Percentiles rank a stretch among this genome's conserved stretches.
Evolutionary conservation across 1,284 basidiomycete species (phyloP).

Genomic region (Agaricales sp.): DNA sequence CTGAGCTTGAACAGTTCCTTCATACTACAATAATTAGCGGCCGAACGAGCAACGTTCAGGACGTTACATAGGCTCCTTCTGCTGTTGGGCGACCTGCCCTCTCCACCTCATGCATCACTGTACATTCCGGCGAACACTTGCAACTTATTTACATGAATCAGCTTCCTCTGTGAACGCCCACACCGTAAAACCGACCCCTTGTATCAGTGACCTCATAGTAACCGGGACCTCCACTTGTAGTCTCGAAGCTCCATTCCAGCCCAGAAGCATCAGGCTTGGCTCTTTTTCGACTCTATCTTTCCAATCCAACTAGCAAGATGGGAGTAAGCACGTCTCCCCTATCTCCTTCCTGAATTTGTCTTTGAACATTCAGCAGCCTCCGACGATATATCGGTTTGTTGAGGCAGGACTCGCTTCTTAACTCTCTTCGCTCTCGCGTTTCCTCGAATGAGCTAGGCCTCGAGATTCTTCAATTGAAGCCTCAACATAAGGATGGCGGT

Average conservation of each 20-base stretch:
- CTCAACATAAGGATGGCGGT: constrained; percentile 73
- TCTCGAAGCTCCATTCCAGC: not conserved
- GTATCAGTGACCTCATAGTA: too few relatives aligned
- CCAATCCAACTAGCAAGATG: constrained; percentile 37
- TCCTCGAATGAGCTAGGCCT: constrained; percentile 46
- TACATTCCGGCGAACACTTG: not conserved
- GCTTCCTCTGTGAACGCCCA: too few relatives aligned
- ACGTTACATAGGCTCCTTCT: too few relatives aligned
- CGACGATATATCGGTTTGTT: constrained; percentile 52
- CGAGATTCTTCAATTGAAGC: constrained; percentile 44
- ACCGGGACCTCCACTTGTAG: not conserved
- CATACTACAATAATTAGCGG: too few relatives aligned
- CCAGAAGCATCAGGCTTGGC: not conserved
- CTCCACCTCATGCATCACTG: not conserved
- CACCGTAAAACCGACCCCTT: too few relatives aligned
- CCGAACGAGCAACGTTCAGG: too few relatives aligned
- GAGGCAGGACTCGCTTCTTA: constrained; percentile 44
- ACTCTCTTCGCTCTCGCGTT: constrained; percentile 37
- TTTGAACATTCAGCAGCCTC: constrained; percentile 27
- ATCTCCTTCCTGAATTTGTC: constrained; percentile 1
- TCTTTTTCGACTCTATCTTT: constrained; percentile 51
- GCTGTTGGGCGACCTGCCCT: too few relatives aligned
- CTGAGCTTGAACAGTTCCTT: too few relatives aligned
- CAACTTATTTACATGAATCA: too few relatives aligned
- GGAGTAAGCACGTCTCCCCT: constrained; percentile 32